A percentile compares a stretch with the other conserved stretches of the same genome.
phyloP scores from a whole-genome alignment of 2,329 filamentous ascomycete genomes.

The Mariannaea sp. region DNA sequence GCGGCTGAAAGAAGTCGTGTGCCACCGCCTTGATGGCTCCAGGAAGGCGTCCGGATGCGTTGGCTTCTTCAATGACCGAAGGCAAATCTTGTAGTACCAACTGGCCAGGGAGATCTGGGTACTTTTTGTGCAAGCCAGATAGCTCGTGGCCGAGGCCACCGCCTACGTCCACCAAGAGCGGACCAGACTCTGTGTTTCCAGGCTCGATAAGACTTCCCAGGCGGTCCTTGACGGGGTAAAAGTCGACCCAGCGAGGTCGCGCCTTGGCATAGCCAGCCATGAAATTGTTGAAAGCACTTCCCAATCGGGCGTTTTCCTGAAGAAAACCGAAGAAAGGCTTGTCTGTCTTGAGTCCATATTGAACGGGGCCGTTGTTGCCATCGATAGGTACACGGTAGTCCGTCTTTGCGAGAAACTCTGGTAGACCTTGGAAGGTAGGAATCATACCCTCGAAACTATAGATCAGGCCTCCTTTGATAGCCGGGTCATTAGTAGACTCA shows the following conservation, averaged over 20 bases:
- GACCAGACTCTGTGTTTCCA: background rate
- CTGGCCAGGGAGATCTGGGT: background rate
- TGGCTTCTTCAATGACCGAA: slow-evolving; percentile 19
- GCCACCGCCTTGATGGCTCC: slow-evolving; percentile 7
- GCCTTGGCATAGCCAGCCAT: slow-evolving; percentile 43
- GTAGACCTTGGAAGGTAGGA: slow-evolving; percentile 37
- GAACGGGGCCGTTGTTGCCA: slow-evolving; percentile 27
- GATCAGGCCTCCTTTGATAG: slow-evolving; percentile 20
- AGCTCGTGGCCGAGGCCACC: slow-evolving; percentile 21
- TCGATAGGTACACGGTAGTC: slow-evolving; percentile 41
- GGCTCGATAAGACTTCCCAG: background rate
- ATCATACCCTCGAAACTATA: slow-evolving; percentile 29
- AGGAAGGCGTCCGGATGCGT: slow-evolving; percentile 3
- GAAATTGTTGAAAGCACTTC: slow-evolving; percentile 41
- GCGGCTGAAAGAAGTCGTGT: slow-evolving; percentile 36
- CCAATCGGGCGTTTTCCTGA: slow-evolving; percentile 36
- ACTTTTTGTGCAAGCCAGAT: background rate
- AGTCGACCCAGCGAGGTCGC: slow-evolving; percentile 42
- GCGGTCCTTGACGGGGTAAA: slow-evolving; percentile 26
- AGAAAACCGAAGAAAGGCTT: slow-evolving; percentile 42
- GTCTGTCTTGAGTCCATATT: slow-evolving; percentile 26
- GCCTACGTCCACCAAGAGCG: slow-evolving; percentile 23
- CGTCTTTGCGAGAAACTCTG: slow-evolving; percentile 41
- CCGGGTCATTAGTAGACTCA: slow-evolving; percentile 21
- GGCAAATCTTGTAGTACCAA: slow-evolving; percentile 18